A percentile compares a stretch with the other conserved stretches of the same genome.
These are phyloP conservation scores for Pharus latifolius DNA, from an alignment of 176 grass and related monocot species.

Conservation along the genomic window DNA sequence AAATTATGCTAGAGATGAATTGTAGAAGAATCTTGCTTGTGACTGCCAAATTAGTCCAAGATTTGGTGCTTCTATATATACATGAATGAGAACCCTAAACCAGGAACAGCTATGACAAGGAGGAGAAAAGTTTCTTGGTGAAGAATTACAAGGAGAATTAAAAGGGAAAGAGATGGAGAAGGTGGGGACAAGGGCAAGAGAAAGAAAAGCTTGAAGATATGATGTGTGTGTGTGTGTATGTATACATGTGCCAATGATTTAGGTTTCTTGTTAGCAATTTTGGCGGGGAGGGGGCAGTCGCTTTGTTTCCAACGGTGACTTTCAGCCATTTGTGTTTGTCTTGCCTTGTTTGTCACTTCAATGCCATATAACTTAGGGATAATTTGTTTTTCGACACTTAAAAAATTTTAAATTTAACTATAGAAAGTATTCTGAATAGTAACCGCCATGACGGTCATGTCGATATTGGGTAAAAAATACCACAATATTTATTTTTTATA, in stretches of 20 bases:
- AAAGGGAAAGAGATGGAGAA: neutral
- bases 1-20: neutral
- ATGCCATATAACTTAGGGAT: neutral
- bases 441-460: too few relatives aligned
- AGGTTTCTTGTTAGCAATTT: constrained; percentile 13
- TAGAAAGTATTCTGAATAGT: too few relatives aligned
- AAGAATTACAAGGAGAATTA: neutral
- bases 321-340: neutral
- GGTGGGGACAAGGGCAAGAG: neutral
- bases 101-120: neutral
- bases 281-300: constrained; percentile 11
- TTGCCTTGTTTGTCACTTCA: neutral
- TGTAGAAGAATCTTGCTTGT: neutral
- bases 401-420: too few relatives aligned
- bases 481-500: too few relatives aligned
- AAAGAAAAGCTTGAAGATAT: neutral
- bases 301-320: constrained; percentile 25
- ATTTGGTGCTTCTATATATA: constrained; percentile 58
- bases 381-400: too few relatives aligned
- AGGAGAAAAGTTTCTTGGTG: constrained; percentile 1
- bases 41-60: neutral
- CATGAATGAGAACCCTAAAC: neutral
- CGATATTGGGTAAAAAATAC: too few relatives aligned
- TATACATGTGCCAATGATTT: neutral
- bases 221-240: neutral